These are phyloP conservation scores for Fusarium sp. DNA, from an alignment of 2,329 filamentous ascomycete genomes.

Conservation along the genomic window DNA sequence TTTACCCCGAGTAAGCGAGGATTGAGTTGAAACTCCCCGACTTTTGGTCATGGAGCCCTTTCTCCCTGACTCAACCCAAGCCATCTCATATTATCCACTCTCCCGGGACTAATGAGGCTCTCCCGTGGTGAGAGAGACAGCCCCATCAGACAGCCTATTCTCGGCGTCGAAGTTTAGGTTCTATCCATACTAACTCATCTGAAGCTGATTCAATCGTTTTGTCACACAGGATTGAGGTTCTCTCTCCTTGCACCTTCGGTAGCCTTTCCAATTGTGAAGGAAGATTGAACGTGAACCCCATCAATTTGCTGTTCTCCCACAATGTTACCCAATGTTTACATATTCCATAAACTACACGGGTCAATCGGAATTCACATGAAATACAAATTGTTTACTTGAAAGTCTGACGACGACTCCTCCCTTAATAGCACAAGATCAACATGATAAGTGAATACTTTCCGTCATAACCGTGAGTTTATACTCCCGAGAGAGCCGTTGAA, in stretches of 20 bases:
- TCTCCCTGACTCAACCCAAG: background rate
- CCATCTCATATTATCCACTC: constrained; percentile 16
- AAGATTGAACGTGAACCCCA: background rate
- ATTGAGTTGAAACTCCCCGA: constrained; percentile 29
- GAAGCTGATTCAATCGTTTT: background rate
- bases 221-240: background rate
- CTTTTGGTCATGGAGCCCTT: background rate
- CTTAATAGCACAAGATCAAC: constrained; percentile 8
- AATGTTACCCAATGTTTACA: background rate
- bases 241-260: background rate
- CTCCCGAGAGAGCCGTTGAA: constrained; percentile 17
- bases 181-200: background rate
- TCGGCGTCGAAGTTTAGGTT: background rate
- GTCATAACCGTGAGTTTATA: constrained; percentile 22
- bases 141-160: background rate
- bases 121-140: background rate
- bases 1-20: constrained; percentile 21
- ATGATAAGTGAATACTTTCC: background rate
- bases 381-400: background rate
- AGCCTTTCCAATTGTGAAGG: too few relatives aligned
- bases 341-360: background rate
- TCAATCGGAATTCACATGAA: background rate
- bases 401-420: constrained; percentile 1
- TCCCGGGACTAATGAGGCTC: constrained; percentile 6
- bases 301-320: background rate